A percentile compares a stretch with the other conserved stretches of the same genome.
phyloP scores from a whole-genome alignment of 2,329 filamentous ascomycete genomes.

The Ceratocystiopsis minuta region DNA sequence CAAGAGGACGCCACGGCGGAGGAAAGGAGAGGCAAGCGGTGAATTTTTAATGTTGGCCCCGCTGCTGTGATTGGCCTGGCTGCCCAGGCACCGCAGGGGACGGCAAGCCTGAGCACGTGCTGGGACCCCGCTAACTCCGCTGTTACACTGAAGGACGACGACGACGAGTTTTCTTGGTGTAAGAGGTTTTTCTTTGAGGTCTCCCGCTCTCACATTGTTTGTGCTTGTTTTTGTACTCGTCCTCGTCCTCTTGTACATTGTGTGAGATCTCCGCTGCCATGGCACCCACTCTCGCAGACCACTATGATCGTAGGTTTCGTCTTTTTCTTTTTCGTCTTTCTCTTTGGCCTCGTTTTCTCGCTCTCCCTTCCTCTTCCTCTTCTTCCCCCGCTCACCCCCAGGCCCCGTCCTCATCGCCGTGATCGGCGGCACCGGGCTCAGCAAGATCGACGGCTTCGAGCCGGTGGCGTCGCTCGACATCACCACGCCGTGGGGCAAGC shows the following conservation, averaged over 20 bases:
- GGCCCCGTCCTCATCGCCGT: conserved; percentile 68
- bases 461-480: conserved; percentile 64
- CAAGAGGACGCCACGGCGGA: too few relatives aligned
- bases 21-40: too few relatives aligned
- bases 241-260: background rate
- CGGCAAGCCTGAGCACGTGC: too few relatives aligned
- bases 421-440: conserved; percentile 84
- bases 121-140: too few relatives aligned
- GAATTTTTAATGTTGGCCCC: too few relatives aligned
- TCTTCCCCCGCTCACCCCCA: conserved; percentile 14
- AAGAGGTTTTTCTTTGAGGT: too few relatives aligned
- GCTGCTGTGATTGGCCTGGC: too few relatives aligned
- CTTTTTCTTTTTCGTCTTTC: background rate
- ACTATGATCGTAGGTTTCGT: conserved; percentile 8
- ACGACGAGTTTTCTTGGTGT: too few relatives aligned
- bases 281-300: conserved; percentile 6
- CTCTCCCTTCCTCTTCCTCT: conserved; percentile 1
- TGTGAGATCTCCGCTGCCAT: background rate
- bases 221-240: background rate
- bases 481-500: conserved; percentile 73
- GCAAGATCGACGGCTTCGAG: conserved; percentile 70
- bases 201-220: too few relatives aligned
- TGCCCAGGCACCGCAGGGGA: too few relatives aligned
- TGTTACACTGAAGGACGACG: too few relatives aligned
- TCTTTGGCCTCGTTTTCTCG: background rate